phyloP scores from a whole-genome alignment of 2,329 filamentous ascomycete species.

The Pyrenophora tritici-repentis region DNA sequence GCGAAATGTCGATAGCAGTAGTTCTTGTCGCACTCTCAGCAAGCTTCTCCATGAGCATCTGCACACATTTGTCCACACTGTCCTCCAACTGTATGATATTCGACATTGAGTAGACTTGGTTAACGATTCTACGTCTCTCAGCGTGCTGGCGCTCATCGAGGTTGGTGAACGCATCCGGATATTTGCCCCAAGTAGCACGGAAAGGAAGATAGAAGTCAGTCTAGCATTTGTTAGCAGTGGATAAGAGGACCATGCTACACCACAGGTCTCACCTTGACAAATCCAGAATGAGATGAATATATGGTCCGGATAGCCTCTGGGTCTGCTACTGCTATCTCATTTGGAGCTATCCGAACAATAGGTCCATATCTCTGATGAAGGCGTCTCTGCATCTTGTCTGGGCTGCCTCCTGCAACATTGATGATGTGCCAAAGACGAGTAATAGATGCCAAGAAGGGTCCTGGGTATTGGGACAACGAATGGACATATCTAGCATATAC shows the following conservation, averaged over 20 bases:
- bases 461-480: slow-evolving; percentile 4
- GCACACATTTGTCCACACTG: not conserved
- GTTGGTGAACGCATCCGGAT: slow-evolving; percentile 9
- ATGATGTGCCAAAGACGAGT: slow-evolving; percentile 3
- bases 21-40: not conserved
- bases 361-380: not conserved
- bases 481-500: slow-evolving; percentile 1
- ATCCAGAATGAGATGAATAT: not conserved
- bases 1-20: not conserved
- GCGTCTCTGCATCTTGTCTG: slow-evolving; percentile 1
- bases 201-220: slow-evolving; percentile 11
- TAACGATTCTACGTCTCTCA: slow-evolving; percentile 9
- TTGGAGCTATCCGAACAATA: slow-evolving; percentile 10
- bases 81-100: slow-evolving; percentile 6
- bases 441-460: slow-evolving; percentile 8
- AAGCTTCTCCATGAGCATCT: not conserved
- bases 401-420: not conserved
- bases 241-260: no score
- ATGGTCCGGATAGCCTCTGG: not conserved
- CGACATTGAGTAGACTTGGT: slow-evolving; percentile 9
- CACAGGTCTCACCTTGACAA: not conserved
- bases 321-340: slow-evolving; percentile 2
- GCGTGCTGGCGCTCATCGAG: slow-evolving; percentile 7
- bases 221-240: not conserved
- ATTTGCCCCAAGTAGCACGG: slow-evolving; percentile 2